Evolutionary conservation across 345 rosid species (phyloP).

Genomic region (Kernera saxatilis): DNA sequence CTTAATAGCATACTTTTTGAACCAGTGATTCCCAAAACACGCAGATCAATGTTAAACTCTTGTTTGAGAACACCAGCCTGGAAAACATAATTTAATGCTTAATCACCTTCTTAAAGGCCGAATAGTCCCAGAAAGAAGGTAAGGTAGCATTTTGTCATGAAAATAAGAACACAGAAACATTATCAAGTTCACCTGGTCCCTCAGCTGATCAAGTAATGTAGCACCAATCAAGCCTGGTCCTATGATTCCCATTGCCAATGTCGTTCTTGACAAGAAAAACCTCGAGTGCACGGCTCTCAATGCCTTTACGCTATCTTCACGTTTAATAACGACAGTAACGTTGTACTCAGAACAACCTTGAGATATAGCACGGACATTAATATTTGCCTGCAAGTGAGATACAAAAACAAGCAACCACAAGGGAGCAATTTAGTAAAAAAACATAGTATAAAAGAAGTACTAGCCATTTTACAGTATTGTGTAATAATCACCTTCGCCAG

Average conservation of each 20-base stretch:
- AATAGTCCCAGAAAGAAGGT: not conserved
- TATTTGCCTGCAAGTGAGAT: conserved; percentile 64
- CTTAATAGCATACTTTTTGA: conserved; percentile 74
- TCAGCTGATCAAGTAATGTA: conserved; percentile 89
- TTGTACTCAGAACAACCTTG: conserved; percentile 99
- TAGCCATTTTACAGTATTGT: not conserved
- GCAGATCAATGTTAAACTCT: conserved; percentile 93
- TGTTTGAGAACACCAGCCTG: conserved; percentile 94
- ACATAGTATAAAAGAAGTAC: not conserved
- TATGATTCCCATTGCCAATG: conserved; percentile 87
- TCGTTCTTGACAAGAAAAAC: conserved; percentile 90
- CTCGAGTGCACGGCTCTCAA: conserved; percentile 96
- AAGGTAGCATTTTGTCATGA: not conserved
- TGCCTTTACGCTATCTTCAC: conserved; percentile 93
- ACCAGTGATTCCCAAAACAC: conserved; percentile 92
- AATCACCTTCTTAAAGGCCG: not conserved
- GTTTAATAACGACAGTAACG: conserved; percentile 78
- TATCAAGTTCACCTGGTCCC: conserved; percentile 68
- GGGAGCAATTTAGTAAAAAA: not conserved
- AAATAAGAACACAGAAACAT: not conserved
- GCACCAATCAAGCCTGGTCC: conserved; percentile 97
- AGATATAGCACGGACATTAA: conserved; percentile 93
- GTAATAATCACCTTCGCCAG: conserved; percentile 67
- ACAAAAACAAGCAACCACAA: not conserved
- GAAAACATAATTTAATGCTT: conserved; percentile 19